Evolutionary conservation across 2,329 filamentous ascomycete genomes (phyloP).

Genomic region (Ophiostoma triangulosporum): DNA sequence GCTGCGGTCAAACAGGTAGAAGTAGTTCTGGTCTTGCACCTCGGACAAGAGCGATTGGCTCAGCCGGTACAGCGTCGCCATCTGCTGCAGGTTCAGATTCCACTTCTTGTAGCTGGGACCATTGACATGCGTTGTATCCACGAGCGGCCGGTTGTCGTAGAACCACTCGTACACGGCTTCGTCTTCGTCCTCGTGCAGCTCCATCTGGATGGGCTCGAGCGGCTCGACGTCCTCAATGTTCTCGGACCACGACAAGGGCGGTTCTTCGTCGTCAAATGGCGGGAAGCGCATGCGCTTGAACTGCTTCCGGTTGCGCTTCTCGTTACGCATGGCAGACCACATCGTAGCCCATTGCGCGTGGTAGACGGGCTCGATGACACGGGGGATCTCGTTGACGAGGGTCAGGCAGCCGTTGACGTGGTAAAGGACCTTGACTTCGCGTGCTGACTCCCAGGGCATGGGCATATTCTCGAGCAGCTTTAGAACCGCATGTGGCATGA

Average conservation of each 20-base stretch:
- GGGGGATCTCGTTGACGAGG: slow-evolving; percentile 87
- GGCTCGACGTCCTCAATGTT: slow-evolving; percentile 98
- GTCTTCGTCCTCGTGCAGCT: slow-evolving; percentile 89
- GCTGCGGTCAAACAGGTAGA: slow-evolving; percentile 90
- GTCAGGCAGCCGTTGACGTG: slow-evolving; percentile 97
- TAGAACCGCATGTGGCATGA: slow-evolving; percentile 96
- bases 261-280: slow-evolving; percentile 96
- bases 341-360: slow-evolving; percentile 99
- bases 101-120: slow-evolving; percentile 93
- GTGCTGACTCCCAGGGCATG: slow-evolving; percentile 96
- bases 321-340: slow-evolving; percentile 97
- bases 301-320: slow-evolving; percentile 88
- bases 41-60: slow-evolving; percentile 86
- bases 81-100: slow-evolving; percentile 87
- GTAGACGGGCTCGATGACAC: slow-evolving; percentile 95
- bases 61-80: slow-evolving; percentile 87
- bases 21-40: slow-evolving; percentile 91
- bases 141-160: slow-evolving; percentile 81
- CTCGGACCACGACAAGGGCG: slow-evolving; percentile 92
- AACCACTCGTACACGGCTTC: slow-evolving; percentile 90
- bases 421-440: slow-evolving; percentile 95
- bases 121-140: slow-evolving; percentile 88
- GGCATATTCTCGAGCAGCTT: slow-evolving; percentile 99
- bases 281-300: slow-evolving; percentile 99
- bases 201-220: slow-evolving; percentile 95